Percentiles rank a stretch among this genome's conserved stretches.
phyloP scores from a whole-genome alignment of 768 basidiomycete species.

The Boletellus emodensis region DNA sequence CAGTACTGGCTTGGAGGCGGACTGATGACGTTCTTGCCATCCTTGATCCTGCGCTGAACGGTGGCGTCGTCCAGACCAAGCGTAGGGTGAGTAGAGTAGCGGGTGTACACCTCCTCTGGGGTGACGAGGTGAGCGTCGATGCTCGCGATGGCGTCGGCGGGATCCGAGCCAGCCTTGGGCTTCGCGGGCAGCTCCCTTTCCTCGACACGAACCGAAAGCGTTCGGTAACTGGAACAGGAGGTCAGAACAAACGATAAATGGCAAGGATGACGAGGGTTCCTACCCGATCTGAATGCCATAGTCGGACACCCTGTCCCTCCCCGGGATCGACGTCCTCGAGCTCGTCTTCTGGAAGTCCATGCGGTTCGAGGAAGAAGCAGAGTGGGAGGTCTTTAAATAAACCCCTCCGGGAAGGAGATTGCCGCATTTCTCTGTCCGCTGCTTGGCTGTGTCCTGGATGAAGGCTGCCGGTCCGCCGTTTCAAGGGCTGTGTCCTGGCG shows the following conservation, averaged over 20 bases:
- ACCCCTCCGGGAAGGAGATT: too few relatives aligned
- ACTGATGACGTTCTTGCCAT: slow-evolving; percentile 48
- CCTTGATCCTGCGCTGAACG: slow-evolving; percentile 36
- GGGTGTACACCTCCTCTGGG: slow-evolving; percentile 39
- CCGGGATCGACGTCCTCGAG: slow-evolving; percentile 14
- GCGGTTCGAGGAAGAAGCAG: not conserved
- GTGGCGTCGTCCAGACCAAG: slow-evolving; percentile 47
- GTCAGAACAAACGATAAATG: not conserved
- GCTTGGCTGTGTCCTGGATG: not conserved
- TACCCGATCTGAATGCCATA: slow-evolving; percentile 31
- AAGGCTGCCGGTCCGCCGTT: too few relatives aligned
- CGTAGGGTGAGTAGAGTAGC: slow-evolving; percentile 40
- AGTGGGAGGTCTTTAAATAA: too few relatives aligned
- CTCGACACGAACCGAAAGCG: slow-evolving; percentile 44
- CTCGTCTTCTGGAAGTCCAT: slow-evolving; percentile 17
- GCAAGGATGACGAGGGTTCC: not conserved
- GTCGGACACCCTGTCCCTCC: slow-evolving; percentile 11
- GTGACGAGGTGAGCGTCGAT: slow-evolving; percentile 49
- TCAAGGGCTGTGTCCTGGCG: not conserved
- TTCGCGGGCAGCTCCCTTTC: slow-evolving; percentile 21
- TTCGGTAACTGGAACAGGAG: slow-evolving; percentile 33
- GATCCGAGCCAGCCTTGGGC: slow-evolving; percentile 25
- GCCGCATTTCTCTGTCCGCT: not conserved
- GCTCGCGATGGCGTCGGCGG: slow-evolving; percentile 37
- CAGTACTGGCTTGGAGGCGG: slow-evolving; percentile 45